Conservation (phyloP, 495 filamentous ascomycete genomes). For the Elasticomyces elasticus region DNA sequence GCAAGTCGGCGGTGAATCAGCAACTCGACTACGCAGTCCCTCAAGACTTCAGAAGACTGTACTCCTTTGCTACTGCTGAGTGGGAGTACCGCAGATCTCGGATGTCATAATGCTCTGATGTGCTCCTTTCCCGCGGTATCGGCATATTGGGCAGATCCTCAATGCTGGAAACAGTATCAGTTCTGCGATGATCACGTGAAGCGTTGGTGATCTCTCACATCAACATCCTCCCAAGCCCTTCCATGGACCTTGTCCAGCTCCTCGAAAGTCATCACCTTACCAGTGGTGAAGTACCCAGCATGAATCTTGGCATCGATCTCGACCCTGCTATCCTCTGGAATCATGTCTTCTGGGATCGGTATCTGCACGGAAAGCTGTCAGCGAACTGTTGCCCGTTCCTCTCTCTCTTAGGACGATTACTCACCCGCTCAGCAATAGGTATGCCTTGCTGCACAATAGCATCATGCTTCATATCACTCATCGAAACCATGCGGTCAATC, state of each 20-base stretch:
- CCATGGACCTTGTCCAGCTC: conserved; percentile 79
- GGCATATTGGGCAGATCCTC: neutral
- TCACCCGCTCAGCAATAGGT: conserved; percentile 73
- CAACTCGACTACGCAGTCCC: too few species aligned
- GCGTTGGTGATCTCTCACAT: conserved; percentile 17
- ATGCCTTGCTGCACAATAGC: conserved; percentile 95
- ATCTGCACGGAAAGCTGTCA: too few species aligned
- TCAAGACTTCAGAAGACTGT: too few species aligned
- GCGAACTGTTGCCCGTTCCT: too few species aligned
- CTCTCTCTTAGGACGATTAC: too few species aligned
- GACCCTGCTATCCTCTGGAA: conserved; percentile 87
- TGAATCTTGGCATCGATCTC: conserved; percentile 99
- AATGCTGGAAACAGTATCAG: conserved; percentile 1
- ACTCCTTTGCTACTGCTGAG: too few species aligned
- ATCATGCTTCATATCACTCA: conserved; percentile 99
- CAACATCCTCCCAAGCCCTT: conserved; percentile 82
- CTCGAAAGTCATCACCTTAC: conserved; percentile 76
- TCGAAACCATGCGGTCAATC: conserved; percentile 96
- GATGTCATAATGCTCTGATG: too few species aligned
- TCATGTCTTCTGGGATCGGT: conserved; percentile 90
- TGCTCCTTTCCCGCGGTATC: neutral
- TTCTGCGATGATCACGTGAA: neutral
- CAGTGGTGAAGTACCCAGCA: conserved; percentile 87
- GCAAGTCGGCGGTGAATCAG: too few species aligned
- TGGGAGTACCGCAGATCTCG: too few species aligned